A percentile compares a stretch with the other conserved stretches of the same genome.
Evolutionary conservation across 1,139 yeast genomes (phyloP).

Genomic region (Debaryomyces fabryi): DNA sequence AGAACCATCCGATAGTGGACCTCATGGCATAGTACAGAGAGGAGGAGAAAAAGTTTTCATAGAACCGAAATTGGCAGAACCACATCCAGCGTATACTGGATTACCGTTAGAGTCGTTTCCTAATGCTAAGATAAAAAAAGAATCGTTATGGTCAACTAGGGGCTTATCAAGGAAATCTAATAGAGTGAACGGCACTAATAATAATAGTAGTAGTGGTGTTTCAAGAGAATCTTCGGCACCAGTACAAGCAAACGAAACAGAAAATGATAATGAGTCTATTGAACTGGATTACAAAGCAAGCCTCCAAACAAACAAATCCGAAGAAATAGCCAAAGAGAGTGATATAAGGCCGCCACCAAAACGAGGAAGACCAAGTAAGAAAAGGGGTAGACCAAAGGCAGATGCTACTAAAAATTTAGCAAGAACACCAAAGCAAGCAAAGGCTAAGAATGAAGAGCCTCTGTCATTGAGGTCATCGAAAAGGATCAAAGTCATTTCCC

Average conservation of each 20-base stretch:
- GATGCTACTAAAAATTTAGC: constrained; percentile 17
- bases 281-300: constrained; percentile 23
- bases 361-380: constrained; percentile 7
- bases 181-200: constrained; percentile 5
- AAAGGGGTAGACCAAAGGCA: constrained; percentile 11
- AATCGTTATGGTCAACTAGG: constrained; percentile 48
- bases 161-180: constrained; percentile 12
- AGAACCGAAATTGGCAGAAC: constrained; percentile 62
- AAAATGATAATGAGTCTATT: constrained; percentile 8
- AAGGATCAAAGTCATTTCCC: constrained; percentile 46
- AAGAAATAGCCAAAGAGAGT: constrained; percentile 36
- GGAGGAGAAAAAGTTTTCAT: constrained; percentile 33
- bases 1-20: neutral
- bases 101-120: constrained; percentile 67
- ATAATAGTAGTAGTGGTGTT: constrained; percentile 4
- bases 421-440: constrained; percentile 17
- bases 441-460: constrained; percentile 12
- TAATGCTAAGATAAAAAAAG: constrained; percentile 53
- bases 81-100: constrained; percentile 62
- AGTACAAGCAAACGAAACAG: neutral
- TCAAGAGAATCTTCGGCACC: constrained; percentile 5
- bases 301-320: constrained; percentile 40
- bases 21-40: constrained; percentile 14
- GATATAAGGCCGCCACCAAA: constrained; percentile 27
- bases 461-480: constrained; percentile 26